Conservation (phyloP, 2,329 filamentous ascomycete species). For the Blastomyces emzantsi region DNA sequence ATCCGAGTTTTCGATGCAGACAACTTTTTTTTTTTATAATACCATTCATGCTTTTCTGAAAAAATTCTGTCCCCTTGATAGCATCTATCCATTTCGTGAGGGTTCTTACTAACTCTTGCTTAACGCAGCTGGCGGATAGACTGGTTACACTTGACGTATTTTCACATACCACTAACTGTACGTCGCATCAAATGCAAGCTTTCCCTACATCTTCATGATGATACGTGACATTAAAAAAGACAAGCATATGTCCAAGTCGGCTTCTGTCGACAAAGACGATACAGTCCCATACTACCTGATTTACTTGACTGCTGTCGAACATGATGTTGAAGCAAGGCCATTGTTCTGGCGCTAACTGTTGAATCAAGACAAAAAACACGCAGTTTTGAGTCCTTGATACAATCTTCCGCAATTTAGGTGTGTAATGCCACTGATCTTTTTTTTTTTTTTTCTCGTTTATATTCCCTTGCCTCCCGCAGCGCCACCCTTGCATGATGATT, state of each 20-base stretch:
- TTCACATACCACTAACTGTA: slow-evolving; percentile 19
- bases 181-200: slow-evolving; percentile 20
- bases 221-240: slow-evolving; percentile 72
- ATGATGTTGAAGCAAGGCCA: background rate
- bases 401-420: slow-evolving; percentile 7
- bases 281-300: slow-evolving; percentile 44
- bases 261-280: slow-evolving; percentile 42
- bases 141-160: slow-evolving; percentile 5
- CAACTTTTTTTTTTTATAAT: slow-evolving; percentile 40
- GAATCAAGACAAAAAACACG: background rate
- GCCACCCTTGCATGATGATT: slow-evolving; percentile 57
- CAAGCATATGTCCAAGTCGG: slow-evolving; percentile 95
- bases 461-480: background rate
- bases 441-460: slow-evolving; percentile 5
- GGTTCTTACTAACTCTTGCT: slow-evolving; percentile 8
- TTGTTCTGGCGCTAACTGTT: background rate
- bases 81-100: background rate
- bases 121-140: slow-evolving; percentile 6
- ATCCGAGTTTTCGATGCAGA: slow-evolving; percentile 55
- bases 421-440: slow-evolving; percentile 14
- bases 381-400: background rate
- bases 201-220: slow-evolving; percentile 53
- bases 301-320: background rate
- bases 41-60: slow-evolving; percentile 55
- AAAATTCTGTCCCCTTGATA: slow-evolving; percentile 6